Conservation (phyloP, 2,329 filamentous ascomycete species). For the Scytalidium sp. region DNA sequence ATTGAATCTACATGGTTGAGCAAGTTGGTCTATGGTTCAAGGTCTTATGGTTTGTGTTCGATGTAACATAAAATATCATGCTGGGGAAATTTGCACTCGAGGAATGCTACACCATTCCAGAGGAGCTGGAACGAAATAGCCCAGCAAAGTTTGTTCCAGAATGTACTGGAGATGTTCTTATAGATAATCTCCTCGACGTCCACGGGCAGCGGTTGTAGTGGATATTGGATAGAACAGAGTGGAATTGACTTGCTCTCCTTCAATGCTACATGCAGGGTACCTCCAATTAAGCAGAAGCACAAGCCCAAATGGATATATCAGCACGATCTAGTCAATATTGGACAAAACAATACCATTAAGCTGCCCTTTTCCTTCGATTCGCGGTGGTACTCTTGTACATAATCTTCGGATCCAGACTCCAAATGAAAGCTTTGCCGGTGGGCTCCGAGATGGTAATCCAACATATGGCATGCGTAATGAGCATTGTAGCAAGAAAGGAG, state of each 20-base stretch:
- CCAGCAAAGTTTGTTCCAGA: conserved; percentile 1
- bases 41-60: too few relatives aligned
- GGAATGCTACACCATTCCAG: conserved; percentile 2
- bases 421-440: neutral
- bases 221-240: conserved; percentile 35
- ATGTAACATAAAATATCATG: neutral
- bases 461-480: neutral
- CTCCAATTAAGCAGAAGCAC: conserved; percentile 37
- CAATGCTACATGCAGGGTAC: conserved; percentile 45
- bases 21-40: too few relatives aligned
- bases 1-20: too few relatives aligned
- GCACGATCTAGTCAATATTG: neutral
- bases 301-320: conserved; percentile 30
- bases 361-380: neutral
- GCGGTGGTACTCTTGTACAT: neutral
- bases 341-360: neutral
- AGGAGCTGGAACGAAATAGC: neutral
- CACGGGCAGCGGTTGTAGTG: neutral
- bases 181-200: neutral
- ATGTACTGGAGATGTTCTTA: neutral
- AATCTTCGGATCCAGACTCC: neutral
- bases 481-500: neutral
- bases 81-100: conserved; percentile 1
- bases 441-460: neutral
- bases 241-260: conserved; percentile 47